Base-by-base conservation (phyloP, 306 rosid genomes). In the Pyrus bretschneideri region DNA sequence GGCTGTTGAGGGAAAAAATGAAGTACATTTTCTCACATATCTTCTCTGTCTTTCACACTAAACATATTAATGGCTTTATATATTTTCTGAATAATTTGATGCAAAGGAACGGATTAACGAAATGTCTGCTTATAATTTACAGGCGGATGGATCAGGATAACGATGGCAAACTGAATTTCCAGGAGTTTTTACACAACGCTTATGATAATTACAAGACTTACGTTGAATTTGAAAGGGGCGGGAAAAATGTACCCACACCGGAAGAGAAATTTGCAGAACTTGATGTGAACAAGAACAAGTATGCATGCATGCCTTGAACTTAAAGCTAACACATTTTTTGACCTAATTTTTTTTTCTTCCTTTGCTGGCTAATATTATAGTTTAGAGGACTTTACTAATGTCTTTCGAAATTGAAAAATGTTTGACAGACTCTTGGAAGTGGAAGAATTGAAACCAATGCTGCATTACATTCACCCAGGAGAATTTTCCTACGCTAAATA, bases 391-490 rank as follows among this genome's bases (percentile, higher is more conserved):
- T 27, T 61, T 27, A 14, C 33, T 61, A 17, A 10, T 21, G n/a
- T 61, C 54, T 12, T 83, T 66, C 45, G 21, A 18, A 44, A 25
- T 23, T 44, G 58, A 22, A 21, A 69, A 14, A 19, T 67, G 52
- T 73, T 55, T 66, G 55, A 22, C 79, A 91, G 96, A 71, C 58
- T 83, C 21, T 78, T 91, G 85, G 72, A 85, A 12, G 87, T 76
- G 44, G 96, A 90, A 79, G 96, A 94, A 77, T 70, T 94, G 78
- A 67, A 79, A 42, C 93, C 98, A 1, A 57, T 90, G 27, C 67
- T 88, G 46, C 82, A 66, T 70, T 91, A 88, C 49, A 67, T 91
- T 60, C 81, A 86, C 71, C 96, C 98, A 3, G 98, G 97, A 85
- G 96, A 93, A 77, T 31, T 88, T 54, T 83, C 92, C 57, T 77